Percentiles rank a stretch among this genome's conserved stretches.
Conservation (phyloP, 2,329 filamentous ascomycete species). For the Colletotrichum sp. region DNA sequence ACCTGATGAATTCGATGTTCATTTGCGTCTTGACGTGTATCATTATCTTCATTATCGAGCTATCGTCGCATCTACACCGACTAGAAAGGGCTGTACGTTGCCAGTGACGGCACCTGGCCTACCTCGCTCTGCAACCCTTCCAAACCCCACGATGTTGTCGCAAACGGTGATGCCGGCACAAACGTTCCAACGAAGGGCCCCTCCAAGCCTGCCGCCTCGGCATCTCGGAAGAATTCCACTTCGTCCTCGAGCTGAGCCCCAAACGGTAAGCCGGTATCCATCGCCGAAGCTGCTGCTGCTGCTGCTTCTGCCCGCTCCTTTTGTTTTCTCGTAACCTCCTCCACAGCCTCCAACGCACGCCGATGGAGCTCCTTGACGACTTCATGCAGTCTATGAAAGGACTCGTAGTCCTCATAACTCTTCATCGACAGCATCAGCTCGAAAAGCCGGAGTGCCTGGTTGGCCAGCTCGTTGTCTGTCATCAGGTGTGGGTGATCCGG, state of each 20-base stretch:
- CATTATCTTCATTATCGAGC: not conserved
- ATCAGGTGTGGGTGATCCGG: conserved; percentile 29
- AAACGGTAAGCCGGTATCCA: not conserved
- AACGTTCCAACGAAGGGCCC: not conserved
- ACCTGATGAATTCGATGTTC: not conserved
- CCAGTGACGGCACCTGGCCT: not conserved
- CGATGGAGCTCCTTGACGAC: conserved; percentile 21
- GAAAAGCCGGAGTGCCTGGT: conserved; percentile 31
- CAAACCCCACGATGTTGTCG: not conserved
- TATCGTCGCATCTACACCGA: not conserved
- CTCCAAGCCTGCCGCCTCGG: not conserved
- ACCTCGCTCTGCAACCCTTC: not conserved
- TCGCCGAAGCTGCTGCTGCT: not conserved
- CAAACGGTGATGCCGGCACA: not conserved
- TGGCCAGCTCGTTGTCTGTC: conserved; percentile 31
- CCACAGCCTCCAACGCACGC: conserved; percentile 17
- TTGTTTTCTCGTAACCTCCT: not conserved
- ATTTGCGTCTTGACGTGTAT: not conserved
- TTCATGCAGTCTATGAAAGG: conserved; percentile 7
- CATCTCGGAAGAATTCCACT: not conserved
- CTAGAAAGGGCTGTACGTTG: not conserved
- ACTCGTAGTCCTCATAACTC: not conserved
- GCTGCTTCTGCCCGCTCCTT: not conserved
- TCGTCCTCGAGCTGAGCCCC: conserved; percentile 14
- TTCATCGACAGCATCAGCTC: conserved; percentile 21